A percentile compares a stretch with the other conserved stretches of the same genome.
These are phyloP conservation scores for Claviceps arundinis DNA, from an alignment of 2,329 filamentous ascomycete species.

Conservation along the genomic window DNA sequence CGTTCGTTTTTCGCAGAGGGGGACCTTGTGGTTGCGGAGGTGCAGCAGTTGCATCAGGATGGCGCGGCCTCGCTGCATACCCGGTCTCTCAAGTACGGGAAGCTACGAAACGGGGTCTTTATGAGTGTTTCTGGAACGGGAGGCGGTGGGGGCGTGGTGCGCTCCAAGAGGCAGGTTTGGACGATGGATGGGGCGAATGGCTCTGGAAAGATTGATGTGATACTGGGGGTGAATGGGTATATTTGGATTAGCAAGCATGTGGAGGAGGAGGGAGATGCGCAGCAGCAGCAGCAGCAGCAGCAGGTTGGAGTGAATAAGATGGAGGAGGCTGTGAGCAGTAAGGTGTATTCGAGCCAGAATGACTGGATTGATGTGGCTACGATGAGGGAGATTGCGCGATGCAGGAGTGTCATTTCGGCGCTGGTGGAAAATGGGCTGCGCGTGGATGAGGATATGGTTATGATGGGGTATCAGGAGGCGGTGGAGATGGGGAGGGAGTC, in stretches of 20 bases:
- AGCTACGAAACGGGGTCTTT: constrained; percentile 87
- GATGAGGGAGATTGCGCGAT: constrained; percentile 74
- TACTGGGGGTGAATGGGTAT: constrained; percentile 91
- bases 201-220: constrained; percentile 61
- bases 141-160: constrained; percentile 74
- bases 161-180: constrained; percentile 77
- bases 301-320: constrained; percentile 60
- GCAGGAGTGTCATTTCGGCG: constrained; percentile 69
- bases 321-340: constrained; percentile 74
- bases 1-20: constrained; percentile 94
- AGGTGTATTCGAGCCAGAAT: constrained; percentile 91
- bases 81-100: constrained; percentile 82
- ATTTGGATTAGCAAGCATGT: constrained; percentile 88
- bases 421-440: constrained; percentile 69
- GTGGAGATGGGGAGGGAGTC: constrained; percentile 58
- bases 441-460: constrained; percentile 84
- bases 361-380: constrained; percentile 66
- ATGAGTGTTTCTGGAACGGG: constrained; percentile 69
- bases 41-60: constrained; percentile 78
- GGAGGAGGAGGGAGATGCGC: constrained; percentile 36
- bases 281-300: constrained; percentile 12
- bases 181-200: constrained; percentile 50
- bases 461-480: constrained; percentile 67
- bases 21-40: constrained; percentile 86
- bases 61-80: constrained; percentile 83